Evolutionary conservation across 305 asterid species (phyloP).

Genomic region (Fraxinus baroniana): DNA sequence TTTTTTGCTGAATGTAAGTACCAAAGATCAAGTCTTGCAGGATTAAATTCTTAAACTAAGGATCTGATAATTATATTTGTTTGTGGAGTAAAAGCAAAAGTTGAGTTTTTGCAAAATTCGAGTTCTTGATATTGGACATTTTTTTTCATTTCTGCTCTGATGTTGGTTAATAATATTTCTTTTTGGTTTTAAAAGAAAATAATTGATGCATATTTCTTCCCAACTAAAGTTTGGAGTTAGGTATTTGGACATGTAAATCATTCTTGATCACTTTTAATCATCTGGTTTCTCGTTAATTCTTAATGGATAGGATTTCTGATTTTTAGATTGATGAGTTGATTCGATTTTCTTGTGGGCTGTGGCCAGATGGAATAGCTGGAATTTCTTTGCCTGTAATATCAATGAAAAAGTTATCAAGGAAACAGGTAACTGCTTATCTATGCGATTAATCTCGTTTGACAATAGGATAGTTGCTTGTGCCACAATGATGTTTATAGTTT

Average conservation of each 20-base stretch:
- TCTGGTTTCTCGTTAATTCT: constrained; percentile 2
- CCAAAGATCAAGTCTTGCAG: background rate
- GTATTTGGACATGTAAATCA: constrained; percentile 4
- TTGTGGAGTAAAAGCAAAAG: background rate
- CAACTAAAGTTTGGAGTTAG: background rate
- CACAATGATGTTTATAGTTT: background rate
- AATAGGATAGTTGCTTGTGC: background rate
- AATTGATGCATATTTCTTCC: background rate
- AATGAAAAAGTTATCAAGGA: constrained; percentile 75
- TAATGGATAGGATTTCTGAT: background rate
- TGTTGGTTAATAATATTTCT: background rate
- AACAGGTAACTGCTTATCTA: constrained; percentile 55
- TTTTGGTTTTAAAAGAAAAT: background rate
- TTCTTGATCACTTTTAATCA: background rate
- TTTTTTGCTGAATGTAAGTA: background rate
- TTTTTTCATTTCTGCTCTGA: background rate
- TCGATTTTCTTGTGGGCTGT: constrained; percentile 12
- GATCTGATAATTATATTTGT: background rate
- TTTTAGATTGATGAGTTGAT: constrained; percentile 12
- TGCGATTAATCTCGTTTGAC: constrained; percentile 14
- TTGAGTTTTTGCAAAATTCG: background rate
- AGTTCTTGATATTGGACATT: background rate
- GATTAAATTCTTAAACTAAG: background rate
- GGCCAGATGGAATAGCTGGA: constrained; percentile 87
- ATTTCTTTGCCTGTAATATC: constrained; percentile 76